Percentiles rank a stretch among this genome's conserved stretches.
Conservation (phyloP, 768 basidiomycete genomes). For the Strobilomyces dryophilus region DNA sequence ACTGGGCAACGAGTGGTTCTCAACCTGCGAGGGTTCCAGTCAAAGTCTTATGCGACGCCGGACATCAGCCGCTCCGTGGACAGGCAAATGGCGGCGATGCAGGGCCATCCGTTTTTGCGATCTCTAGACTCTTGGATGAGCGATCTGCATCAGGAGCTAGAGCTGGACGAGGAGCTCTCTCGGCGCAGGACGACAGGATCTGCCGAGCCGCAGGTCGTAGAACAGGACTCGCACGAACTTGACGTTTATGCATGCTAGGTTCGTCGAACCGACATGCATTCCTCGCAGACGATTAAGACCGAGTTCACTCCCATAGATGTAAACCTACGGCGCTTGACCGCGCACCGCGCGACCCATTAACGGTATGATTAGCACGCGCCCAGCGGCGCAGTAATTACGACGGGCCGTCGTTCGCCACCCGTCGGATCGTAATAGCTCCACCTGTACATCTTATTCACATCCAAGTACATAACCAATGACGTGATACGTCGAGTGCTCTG, state of each 20-base stretch:
- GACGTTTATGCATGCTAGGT: neutral
- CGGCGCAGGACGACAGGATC: neutral
- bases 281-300: too few species aligned
- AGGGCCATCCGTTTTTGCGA: slow-evolving; percentile 1
- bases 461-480: too few species aligned
- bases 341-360: too few species aligned
- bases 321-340: too few species aligned
- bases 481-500: too few species aligned
- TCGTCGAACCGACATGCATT: too few species aligned
- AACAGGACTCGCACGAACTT: neutral
- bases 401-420: too few species aligned
- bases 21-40: slow-evolving; percentile 5
- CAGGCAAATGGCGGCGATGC: neutral
- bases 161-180: neutral
- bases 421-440: too few species aligned
- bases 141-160: neutral
- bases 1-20: slow-evolving; percentile 17
- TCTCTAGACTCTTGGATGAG: slow-evolving; percentile 1
- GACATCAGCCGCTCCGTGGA: neutral
- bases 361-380: too few species aligned
- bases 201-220: neutral
- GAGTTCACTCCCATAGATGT: too few species aligned
- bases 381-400: too few species aligned
- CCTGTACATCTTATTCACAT: too few species aligned
- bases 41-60: neutral